Evolutionary conservation across 2,329 filamentous ascomycete genomes (phyloP).

Genomic region (Orbilia ellipsospora): DNA sequence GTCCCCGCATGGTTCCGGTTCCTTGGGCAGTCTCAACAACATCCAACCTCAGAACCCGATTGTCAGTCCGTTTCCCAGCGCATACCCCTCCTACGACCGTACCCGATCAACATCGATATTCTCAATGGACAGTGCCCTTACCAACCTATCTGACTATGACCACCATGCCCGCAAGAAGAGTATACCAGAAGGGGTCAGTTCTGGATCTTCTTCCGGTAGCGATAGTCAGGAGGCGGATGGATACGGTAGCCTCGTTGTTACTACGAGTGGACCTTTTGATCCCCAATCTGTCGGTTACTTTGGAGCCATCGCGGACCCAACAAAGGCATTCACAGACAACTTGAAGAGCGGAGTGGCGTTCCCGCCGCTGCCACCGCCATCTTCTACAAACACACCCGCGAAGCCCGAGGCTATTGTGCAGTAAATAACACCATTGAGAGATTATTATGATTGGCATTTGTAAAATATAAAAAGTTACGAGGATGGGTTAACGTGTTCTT

Average conservation of each 20-base stretch:
- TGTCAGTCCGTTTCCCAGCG: constrained; percentile 44
- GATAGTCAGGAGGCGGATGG: constrained; percentile 49
- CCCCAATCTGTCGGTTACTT: constrained; percentile 33
- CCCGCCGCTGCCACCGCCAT: constrained; percentile 44
- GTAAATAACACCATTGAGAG: constrained; percentile 18
- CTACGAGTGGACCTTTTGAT: constrained; percentile 29
- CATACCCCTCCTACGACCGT: constrained; percentile 45
- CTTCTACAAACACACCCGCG: constrained; percentile 22
- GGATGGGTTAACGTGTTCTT: constrained; percentile 20
- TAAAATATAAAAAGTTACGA: constrained; percentile 6
- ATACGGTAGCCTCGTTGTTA: constrained; percentile 42
- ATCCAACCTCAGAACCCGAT: constrained; percentile 53
- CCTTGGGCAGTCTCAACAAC: constrained; percentile 55
- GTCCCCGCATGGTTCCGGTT: constrained; percentile 55
- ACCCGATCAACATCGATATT: constrained; percentile 58
- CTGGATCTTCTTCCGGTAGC: constrained; percentile 48
- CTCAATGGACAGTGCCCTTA: constrained; percentile 58
- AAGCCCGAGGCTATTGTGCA: constrained; percentile 44
- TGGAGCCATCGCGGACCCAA: constrained; percentile 21
- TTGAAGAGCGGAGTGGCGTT: constrained; percentile 49
- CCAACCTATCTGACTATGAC: constrained; percentile 58
- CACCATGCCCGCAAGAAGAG: constrained; percentile 48
- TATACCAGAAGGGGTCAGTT: constrained; percentile 41
- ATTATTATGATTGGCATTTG: neutral
- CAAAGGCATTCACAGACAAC: constrained; percentile 45